A percentile compares a stretch with the other conserved stretches of the same genome.
phyloP scores from a whole-genome alignment of 345 rosid genomes.

The Hibiscus syriacus region DNA sequence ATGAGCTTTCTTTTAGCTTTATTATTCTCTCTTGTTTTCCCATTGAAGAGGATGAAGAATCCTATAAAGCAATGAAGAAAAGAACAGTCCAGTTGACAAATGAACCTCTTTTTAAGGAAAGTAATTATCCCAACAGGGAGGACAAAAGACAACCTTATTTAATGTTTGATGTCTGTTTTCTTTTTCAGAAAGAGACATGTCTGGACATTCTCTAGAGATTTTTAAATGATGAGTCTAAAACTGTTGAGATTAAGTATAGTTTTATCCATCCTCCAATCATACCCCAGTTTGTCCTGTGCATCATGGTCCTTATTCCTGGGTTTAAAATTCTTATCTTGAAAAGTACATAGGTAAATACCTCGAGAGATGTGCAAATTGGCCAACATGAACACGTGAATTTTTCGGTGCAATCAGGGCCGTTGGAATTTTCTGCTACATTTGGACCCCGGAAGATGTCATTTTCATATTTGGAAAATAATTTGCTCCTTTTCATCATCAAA shows the following conservation, averaged over 20 bases:
- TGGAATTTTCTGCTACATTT: neutral
- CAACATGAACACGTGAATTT: conserved; percentile 7
- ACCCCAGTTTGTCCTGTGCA: neutral
- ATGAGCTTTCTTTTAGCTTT: no score
- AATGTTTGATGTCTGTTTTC: no score
- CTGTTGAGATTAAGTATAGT: neutral
- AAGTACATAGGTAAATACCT: neutral
- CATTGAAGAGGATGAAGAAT: conserved; percentile 15
- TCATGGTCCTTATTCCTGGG: neutral
- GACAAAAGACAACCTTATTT: no score
- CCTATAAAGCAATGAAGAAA: no score
- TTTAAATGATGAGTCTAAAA: no score
- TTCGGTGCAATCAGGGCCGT: conserved; percentile 6
- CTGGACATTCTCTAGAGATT: neutral
- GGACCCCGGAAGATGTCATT: no score
- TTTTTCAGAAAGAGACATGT: no score
- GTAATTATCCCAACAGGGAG: no score
- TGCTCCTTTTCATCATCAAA: no score
- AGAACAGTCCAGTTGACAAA: no score
- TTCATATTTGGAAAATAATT: no score
- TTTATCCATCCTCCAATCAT: neutral
- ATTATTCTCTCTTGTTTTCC: conserved; percentile 10
- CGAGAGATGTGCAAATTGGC: conserved; percentile 4
- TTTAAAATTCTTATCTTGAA: neutral
- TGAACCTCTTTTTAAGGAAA: no score